phyloP scores from a whole-genome alignment of 495 filamentous ascomycete genomes.

The Neurospora pannonica region DNA sequence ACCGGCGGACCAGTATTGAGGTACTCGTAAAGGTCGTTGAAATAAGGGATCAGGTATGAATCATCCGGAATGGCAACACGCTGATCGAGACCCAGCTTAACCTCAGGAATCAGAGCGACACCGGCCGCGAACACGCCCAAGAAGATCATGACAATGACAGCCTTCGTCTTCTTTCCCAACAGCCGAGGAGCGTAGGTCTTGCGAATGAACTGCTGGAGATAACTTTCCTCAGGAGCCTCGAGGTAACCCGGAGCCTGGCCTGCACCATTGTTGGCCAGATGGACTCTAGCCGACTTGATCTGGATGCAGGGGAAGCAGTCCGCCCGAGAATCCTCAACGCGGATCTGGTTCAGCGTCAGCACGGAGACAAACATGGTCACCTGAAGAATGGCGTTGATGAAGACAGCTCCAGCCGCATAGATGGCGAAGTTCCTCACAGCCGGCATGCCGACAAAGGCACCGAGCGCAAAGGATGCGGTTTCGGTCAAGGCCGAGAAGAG shows the following conservation, averaged over 20 bases:
- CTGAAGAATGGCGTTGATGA: constrained; percentile 91
- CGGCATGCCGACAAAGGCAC: constrained; percentile 94
- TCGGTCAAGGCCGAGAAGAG: constrained; percentile 91
- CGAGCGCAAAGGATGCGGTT: constrained; percentile 83
- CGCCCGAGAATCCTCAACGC: constrained; percentile 76
- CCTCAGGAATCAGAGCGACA: constrained; percentile 70
- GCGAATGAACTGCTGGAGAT: constrained; percentile 74
- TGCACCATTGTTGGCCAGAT: constrained; percentile 32
- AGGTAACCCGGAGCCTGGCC: constrained; percentile 37
- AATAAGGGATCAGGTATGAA: constrained; percentile 88
- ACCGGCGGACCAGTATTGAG: constrained; percentile 88
- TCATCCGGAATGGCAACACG: constrained; percentile 86
- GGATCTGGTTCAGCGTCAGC: constrained; percentile 77
- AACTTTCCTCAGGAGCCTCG: constrained; percentile 67
- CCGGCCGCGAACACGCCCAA: constrained; percentile 80
- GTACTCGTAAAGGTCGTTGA: constrained; percentile 89
- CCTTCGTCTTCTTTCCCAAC: constrained; percentile 69
- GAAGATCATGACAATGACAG: constrained; percentile 65
- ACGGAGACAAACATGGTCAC: constrained; percentile 94
- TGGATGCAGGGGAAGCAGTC: constrained; percentile 88
- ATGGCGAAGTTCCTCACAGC: constrained; percentile 94
- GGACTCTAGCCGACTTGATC: constrained; percentile 52
- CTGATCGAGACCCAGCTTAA: constrained; percentile 85
- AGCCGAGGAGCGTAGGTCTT: constrained; percentile 78
- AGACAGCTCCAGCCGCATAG: constrained; percentile 91